These are phyloP conservation scores for Leucosporidium scottii DNA, from an alignment of 768 basidiomycete genomes.

Conservation along the genomic window DNA sequence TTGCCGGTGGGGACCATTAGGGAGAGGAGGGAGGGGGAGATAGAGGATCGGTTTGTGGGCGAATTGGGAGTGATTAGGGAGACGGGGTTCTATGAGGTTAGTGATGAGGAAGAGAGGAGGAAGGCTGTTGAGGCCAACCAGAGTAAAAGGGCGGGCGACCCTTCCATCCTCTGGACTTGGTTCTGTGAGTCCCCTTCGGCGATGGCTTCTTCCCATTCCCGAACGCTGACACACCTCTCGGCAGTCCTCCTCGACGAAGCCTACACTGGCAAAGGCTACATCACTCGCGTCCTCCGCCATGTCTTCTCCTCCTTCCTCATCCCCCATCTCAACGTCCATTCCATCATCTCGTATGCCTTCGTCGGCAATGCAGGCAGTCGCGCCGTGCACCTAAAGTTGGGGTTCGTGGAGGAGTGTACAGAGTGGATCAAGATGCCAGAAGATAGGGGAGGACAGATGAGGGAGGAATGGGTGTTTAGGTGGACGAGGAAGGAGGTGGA, in stretches of 20 bases:
- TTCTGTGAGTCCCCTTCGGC: not conserved
- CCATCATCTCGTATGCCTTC: slow-evolving; percentile 3
- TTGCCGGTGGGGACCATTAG: not conserved
- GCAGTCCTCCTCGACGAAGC: not conserved
- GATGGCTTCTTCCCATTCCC: not conserved
- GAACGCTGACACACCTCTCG: too few species aligned
- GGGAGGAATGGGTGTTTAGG: slow-evolving; percentile 3
- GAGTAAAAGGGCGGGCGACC: not conserved
- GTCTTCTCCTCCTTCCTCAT: not conserved
- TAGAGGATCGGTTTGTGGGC: not conserved
- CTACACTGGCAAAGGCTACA: not conserved
- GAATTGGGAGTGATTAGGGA: not conserved
- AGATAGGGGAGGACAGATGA: not conserved
- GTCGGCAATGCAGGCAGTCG: not conserved
- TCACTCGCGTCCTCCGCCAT: not conserved
- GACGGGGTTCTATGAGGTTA: not conserved
- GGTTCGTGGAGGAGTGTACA: not conserved
- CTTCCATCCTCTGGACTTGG: not conserved
- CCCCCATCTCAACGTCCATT: not conserved
- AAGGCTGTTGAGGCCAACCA: not conserved
- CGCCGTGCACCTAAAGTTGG: not conserved
- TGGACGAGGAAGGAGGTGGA: not conserved
- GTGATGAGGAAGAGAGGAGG: not conserved
- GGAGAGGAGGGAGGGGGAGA: not conserved
- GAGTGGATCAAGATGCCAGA: not conserved